Evolutionary conservation across 257 asterid genomes (phyloP), one percentile per base, ranked within the genome.

Genomic region (Solanum peruvianum): DNA sequence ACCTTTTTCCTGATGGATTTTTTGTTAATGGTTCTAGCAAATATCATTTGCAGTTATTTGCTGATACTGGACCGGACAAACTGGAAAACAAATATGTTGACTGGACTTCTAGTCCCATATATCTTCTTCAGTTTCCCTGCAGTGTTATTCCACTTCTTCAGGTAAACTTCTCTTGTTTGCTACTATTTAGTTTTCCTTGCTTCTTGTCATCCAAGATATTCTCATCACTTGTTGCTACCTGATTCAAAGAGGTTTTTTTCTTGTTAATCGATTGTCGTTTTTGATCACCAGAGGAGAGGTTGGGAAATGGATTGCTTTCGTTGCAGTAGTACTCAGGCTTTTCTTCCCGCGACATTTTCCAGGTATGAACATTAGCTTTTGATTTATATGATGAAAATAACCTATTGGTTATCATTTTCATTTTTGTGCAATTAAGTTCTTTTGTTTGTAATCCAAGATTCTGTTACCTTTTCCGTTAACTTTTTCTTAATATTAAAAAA

Each of bases 271-370:
- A 27, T 78, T 31, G 10, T 77, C 21, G 33, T n/a, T 66, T 78
- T 86, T 60, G 67, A 42, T 60, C 41, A 76, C 86, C 60, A 96
- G 99, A 93, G 99, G 98, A 44, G 98, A 97, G 75, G 97, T 94
- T 9, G 99, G 99, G 16, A 93, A 89, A 70, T 97, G 99, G 99
- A 90, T 95, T 72, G 98, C 98, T 33, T 89, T 97, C 85, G 66
- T 95, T 31, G 98, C 99, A 16, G 99, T 97, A 6, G 97, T 96
- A 3, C 88, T 96, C 21, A 94, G 98, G 93, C 99, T 96, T 66
- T 97, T 97, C 95, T 97, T 95, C 90, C 99, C 98, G 3, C 92
- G 98, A 20, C 98, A 95, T 91, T 94, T 96, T 90, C 99, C 99
- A 86, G 99, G 99, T 94, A 82, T 27, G 71, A 21, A 72, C 58